Conservation (phyloP, 192 early-diverging fungal genomes). For the Coemansia sp. region DNA sequence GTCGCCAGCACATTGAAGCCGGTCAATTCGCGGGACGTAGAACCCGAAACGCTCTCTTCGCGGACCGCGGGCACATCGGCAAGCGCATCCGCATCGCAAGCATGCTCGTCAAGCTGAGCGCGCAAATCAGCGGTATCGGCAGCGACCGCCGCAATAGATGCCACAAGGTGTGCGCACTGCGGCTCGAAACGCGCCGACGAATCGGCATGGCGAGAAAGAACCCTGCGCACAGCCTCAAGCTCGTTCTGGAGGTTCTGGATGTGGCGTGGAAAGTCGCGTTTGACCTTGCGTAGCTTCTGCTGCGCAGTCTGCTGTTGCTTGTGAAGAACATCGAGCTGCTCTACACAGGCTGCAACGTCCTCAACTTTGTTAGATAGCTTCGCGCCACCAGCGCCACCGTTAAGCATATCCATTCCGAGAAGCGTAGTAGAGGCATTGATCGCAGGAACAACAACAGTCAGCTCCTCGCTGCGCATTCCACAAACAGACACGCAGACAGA, state of each 20-base stretch:
- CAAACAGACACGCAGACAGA: conserved; percentile 26
- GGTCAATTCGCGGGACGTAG: not conserved
- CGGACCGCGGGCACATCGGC: not conserved
- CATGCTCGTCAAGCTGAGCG: not conserved
- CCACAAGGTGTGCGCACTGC: conserved; percentile 14
- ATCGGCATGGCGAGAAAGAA: conserved; percentile 4
- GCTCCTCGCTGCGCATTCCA: conserved; percentile 46
- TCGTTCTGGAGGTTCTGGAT: conserved; percentile 26
- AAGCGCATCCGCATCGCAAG: not conserved
- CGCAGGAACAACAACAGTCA: conserved; percentile 18
- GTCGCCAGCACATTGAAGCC: conserved; percentile 9
- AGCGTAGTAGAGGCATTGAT: not conserved
- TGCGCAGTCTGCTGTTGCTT: not conserved
- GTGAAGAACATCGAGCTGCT: conserved; percentile 3
- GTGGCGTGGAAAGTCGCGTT: conserved; percentile 21
- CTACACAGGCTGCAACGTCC: not conserved
- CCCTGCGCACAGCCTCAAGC: conserved; percentile 20
- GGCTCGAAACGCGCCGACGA: conserved; percentile 9
- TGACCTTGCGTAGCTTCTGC: conserved; percentile 18
- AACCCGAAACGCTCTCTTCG: not conserved
- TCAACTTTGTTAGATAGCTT: not conserved
- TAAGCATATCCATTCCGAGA: not conserved
- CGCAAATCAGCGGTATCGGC: conserved; percentile 5
- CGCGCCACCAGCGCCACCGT: not conserved
- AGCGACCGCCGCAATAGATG: conserved; percentile 2